These are phyloP conservation scores for Aspergillus nomiae DNA, from an alignment of 2,329 filamentous ascomycete genomes.

Conservation along the genomic window DNA sequence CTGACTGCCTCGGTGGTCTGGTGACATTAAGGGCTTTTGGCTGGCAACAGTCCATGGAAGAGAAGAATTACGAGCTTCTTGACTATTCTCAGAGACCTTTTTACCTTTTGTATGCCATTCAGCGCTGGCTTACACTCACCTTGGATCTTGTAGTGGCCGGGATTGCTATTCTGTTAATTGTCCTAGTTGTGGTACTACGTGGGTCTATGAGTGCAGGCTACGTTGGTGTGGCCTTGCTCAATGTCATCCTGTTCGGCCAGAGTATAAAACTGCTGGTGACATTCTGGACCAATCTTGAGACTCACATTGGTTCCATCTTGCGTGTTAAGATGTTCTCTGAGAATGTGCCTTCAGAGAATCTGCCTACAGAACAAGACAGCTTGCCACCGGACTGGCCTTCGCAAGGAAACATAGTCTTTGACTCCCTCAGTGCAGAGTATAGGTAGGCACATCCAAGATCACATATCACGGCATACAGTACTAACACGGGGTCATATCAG, in stretches of 20 bases:
- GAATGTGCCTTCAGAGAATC: conserved; percentile 48
- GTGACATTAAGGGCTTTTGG: conserved; percentile 60
- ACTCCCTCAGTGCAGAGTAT: conserved; percentile 49
- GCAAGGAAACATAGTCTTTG: conserved; percentile 46
- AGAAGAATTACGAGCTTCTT: conserved; percentile 51
- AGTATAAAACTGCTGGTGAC: conserved; percentile 54
- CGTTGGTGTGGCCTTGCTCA: conserved; percentile 56
- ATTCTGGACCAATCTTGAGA: conserved; percentile 61
- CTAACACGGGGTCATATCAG: conserved; percentile 16
- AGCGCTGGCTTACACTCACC: conserved; percentile 59
- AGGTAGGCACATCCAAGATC: conserved; percentile 27
- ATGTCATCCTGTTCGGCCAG: conserved; percentile 56
- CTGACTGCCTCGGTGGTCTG: conserved; percentile 58
- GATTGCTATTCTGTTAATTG: conserved; percentile 52
- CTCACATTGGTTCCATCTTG: conserved; percentile 58
- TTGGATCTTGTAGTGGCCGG: conserved; percentile 54
- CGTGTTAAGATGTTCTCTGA: conserved; percentile 57
- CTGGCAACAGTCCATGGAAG: conserved; percentile 50
- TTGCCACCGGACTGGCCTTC: conserved; percentile 47
- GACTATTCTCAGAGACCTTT: conserved; percentile 59
- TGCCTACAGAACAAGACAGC: conserved; percentile 40
- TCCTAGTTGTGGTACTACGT: conserved; percentile 50
- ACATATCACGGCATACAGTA: background rate
- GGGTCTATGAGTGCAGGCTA: conserved; percentile 51
- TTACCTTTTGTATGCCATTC: conserved; percentile 60